These are phyloP conservation scores for Hortaea werneckii DNA, from an alignment of 2,329 filamentous ascomycete species.

Conservation along the genomic window DNA sequence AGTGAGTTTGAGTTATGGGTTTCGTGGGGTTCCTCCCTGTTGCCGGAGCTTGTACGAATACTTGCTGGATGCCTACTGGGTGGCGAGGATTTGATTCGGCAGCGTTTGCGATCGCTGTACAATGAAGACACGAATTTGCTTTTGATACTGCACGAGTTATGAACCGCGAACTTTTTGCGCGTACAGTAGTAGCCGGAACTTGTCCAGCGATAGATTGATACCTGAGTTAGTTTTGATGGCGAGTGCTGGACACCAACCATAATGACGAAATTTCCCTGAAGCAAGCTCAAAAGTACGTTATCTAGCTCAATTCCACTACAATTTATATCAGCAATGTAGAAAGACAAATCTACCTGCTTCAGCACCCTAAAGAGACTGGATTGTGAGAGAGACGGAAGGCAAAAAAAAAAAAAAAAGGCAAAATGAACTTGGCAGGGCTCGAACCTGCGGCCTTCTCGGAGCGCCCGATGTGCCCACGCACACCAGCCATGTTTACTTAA, in stretches of 20 bases:
- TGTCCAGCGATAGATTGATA: background rate
- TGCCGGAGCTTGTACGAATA: background rate
- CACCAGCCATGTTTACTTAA: too few species aligned
- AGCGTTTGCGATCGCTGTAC: background rate
- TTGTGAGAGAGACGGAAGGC: background rate
- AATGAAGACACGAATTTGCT: background rate
- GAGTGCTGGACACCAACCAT: background rate
- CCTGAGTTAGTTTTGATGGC: background rate
- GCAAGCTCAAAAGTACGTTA: background rate
- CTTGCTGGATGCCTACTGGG: background rate
- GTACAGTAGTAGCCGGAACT: background rate
- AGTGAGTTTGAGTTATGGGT: background rate
- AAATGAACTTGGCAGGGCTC: background rate
- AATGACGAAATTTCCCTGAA: background rate
- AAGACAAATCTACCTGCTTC: too few species aligned
- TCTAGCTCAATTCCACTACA: background rate
- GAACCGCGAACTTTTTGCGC: too few species aligned
- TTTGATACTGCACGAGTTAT: background rate
- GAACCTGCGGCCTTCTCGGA: constrained; percentile 7
- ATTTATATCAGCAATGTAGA: background rate
- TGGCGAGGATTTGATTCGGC: background rate
- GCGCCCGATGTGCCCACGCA: too few species aligned
- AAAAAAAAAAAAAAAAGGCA: background rate
- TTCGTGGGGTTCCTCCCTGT: background rate
- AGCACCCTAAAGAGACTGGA: background rate